phyloP scores from a whole-genome alignment of 2,329 filamentous ascomycete species.

The Colletotrichum euphorbiae region DNA sequence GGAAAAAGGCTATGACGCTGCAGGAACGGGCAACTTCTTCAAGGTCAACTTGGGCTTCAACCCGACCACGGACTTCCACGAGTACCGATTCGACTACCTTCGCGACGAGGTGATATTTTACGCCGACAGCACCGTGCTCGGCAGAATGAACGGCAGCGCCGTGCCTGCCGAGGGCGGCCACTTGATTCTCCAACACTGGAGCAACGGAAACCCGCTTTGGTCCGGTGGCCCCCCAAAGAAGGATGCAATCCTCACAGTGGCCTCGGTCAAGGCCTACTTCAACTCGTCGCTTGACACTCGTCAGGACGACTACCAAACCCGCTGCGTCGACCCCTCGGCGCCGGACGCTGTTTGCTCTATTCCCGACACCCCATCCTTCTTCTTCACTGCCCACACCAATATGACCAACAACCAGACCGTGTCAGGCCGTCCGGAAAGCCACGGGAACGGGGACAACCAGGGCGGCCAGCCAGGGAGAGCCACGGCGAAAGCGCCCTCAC shows the following conservation, averaged over 20 bases:
- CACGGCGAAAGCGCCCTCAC: constrained; percentile 10
- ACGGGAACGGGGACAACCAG: background rate
- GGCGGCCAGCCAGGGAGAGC: background rate
- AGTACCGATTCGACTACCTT: constrained; percentile 83
- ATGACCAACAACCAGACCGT: constrained; percentile 62
- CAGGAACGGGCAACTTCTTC: constrained; percentile 67
- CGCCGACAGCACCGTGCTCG: constrained; percentile 70
- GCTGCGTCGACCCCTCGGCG: constrained; percentile 53
- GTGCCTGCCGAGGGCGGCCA: constrained; percentile 73
- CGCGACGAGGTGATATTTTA: constrained; percentile 74
- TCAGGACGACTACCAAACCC: constrained; percentile 51
- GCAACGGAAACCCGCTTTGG: constrained; percentile 79
- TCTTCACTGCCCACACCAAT: constrained; percentile 61
- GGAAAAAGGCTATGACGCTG: constrained; percentile 71
- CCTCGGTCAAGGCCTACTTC: constrained; percentile 83
- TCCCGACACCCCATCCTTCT: constrained; percentile 60
- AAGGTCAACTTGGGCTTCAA: constrained; percentile 72
- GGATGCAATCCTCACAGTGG: constrained; percentile 73
- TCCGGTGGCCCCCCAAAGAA: constrained; percentile 74
- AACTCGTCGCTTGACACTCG: constrained; percentile 69
- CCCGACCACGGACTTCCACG: constrained; percentile 74
- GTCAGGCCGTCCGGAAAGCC: constrained; percentile 36
- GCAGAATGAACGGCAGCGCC: constrained; percentile 65
- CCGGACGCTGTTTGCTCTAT: constrained; percentile 60
- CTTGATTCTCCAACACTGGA: constrained; percentile 81